Evolutionary conservation across 208 protist species (phyloP), one percentile per base, ranked within the genome.

Genomic region (Wallacemonas sp.): DNA sequence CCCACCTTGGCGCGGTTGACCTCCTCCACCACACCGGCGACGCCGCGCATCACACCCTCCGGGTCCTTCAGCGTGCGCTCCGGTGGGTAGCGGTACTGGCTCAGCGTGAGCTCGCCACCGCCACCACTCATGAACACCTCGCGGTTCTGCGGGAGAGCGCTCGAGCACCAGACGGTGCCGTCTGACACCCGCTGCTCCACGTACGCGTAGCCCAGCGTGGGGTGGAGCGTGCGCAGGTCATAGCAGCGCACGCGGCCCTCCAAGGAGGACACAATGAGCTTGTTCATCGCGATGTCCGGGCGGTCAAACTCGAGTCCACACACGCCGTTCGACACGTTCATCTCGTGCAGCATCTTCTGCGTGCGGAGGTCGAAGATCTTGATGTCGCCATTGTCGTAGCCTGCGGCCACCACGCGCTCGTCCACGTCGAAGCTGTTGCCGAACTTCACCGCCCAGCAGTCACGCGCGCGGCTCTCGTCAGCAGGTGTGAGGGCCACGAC

Each of bases 331-430:
- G 65, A 62, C 26, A 98, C 83, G 67, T 98, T 98, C 49, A 97
- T 95, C 74, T 98, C 93, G 67, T 93, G 93, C 22, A 87, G 61
- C 78, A 97, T 86, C 63, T 81, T 87, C 62, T 92, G 92, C 18
- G 71, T 97, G 65, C 92, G 86, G 25, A 98, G 68, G 65, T 98
- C 97, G 54, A 97, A 98, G 10, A 98, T 65, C 68, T 98, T 98
- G 39, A 98, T 76, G 70, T 98, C 97, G 25, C 97, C 97, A 76
- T 98, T 98, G 68, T 98, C 94, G 74, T 98, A 98, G 2, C 95
- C 97, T 11, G 88, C 86, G n/a, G 79, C 91, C 12, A 97, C 82
- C 18, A 92, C 82, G 32, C 97, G 91, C 75, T 98, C 94, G 32
- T 94, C 85, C 12, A 82, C 61, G 76, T 89, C 82, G 64, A 78